Evolutionary conservation across 2,329 filamentous ascomycete species (phyloP).

Genomic region (Pyricularia sp.): DNA sequence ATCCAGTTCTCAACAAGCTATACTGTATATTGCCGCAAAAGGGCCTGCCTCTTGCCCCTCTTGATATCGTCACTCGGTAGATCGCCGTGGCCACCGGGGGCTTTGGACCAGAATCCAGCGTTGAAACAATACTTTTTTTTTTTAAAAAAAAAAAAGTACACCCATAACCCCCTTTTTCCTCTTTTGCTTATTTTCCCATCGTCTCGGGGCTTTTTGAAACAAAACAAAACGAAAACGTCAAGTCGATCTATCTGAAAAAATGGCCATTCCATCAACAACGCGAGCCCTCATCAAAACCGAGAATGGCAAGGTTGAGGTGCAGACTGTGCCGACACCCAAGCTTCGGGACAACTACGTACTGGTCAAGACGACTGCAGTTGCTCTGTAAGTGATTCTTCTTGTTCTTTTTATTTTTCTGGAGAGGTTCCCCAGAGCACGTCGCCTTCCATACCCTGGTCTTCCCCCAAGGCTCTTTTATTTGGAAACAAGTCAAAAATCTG

Average conservation of each 20-base stretch:
- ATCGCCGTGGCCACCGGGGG: no score
- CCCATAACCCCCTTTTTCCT: no score
- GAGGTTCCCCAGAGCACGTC: no score
- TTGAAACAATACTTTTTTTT: neutral
- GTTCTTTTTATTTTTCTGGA: no score
- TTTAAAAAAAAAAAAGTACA: no score
- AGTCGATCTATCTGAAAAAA: constrained; percentile 1
- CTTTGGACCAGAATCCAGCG: neutral
- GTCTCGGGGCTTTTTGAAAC: no score
- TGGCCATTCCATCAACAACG: constrained; percentile 12
- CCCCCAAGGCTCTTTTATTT: neutral
- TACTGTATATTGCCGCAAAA: no score
- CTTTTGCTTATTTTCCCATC: no score
- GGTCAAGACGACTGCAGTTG: constrained; percentile 16
- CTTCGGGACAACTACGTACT: constrained; percentile 18
- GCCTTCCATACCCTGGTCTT: no score
- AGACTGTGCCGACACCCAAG: constrained; percentile 13
- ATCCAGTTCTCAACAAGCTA: no score
- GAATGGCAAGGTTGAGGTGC: constrained; percentile 12
- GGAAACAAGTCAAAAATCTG: neutral
- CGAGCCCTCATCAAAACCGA: constrained; percentile 15
- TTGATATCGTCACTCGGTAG: no score
- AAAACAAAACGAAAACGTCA: neutral
- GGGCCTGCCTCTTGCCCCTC: no score
- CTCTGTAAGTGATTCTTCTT: neutral